Percentiles rank a stretch among this genome's conserved stretches.
Conservation (phyloP, 208 protist genomes). For the Leishmania aethiopica region DNA sequence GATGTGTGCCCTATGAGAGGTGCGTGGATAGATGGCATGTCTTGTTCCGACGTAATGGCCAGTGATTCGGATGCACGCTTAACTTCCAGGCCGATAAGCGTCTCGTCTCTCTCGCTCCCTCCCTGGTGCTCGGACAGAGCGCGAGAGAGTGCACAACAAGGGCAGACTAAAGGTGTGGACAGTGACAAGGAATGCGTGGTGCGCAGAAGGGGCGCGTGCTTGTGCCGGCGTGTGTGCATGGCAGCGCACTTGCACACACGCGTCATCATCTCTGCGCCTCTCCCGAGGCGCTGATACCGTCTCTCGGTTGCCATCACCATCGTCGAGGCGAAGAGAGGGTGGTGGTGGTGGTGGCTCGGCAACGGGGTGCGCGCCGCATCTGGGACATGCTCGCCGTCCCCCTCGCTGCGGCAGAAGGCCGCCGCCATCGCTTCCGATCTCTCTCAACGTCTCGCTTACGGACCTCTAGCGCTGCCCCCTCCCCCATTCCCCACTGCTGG, state of each 20-base stretch:
- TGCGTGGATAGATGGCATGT: neutral
- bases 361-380: neutral
- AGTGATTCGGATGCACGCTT: neutral
- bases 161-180: neutral
- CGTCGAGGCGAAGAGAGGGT: neutral
- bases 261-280: neutral
- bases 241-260: neutral
- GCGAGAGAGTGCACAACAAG: neutral
- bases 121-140: neutral
- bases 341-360: neutral
- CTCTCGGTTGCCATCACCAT: neutral
- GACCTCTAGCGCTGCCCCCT: neutral
- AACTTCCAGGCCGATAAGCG: neutral
- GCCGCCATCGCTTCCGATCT: neutral
- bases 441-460: neutral
- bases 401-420: neutral
- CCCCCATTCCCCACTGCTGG: neutral
- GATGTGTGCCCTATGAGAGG: neutral
- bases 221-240: conserved; percentile 2
- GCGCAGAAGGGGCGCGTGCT: neutral
- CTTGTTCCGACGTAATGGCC: neutral
- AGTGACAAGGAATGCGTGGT: neutral
- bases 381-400: neutral
- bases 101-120: neutral
- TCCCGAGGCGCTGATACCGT: neutral